Base-by-base conservation (phyloP, 2,329 filamentous ascomycete genomes). In the Epicoccum sorghinum region DNA sequence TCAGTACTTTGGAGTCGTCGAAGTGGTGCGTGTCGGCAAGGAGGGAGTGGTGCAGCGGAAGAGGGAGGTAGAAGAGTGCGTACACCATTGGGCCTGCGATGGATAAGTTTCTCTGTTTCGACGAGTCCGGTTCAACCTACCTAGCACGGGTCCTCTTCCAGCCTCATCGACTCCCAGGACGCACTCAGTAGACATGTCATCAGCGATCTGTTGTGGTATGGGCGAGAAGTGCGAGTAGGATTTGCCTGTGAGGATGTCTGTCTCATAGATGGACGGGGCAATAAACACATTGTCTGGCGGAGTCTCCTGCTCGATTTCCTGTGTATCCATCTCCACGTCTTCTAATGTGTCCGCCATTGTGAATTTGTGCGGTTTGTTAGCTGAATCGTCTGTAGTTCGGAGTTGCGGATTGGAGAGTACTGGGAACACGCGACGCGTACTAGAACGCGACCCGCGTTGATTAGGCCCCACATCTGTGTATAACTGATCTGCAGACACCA, bases 1-100 rank as follows among this genome's bases (percentile, higher is more conserved):
- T 96, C 35, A 98, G 85, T 4, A 92, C 90, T 78, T 98, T 98
- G 73, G 90, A 96, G 80, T 98, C 93, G 80, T 97, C 89, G 77
- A 97, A 97, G 79, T 88, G 89, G 79, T 96, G 89, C 4, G 86
- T 86, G 32, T 85, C 77, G 46, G 90, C 89, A 22, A 98, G 86
- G 25, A 97, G 85, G 1, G 89, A 83, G 69, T 88, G 86, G 59
- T 88, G 83, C 32, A 81, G 72, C 24, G 88, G 84, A 25, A 86
- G 79, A 0, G 86, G 82, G 2, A 90, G 75, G 46, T 96, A 96
- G 61, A 96, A 90, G 30, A 86, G 78, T 43, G 80, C 83, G 72
- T 88, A 88, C 47, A 89, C 84, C 86, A 87, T 89, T 14, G 85
- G 86, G 24, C 83, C 80, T 81, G 83, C 82, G 52, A 43, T 60